Base-by-base conservation (phyloP, 768 basidiomycete species). In the Ephemerocybe angulata region DNA sequence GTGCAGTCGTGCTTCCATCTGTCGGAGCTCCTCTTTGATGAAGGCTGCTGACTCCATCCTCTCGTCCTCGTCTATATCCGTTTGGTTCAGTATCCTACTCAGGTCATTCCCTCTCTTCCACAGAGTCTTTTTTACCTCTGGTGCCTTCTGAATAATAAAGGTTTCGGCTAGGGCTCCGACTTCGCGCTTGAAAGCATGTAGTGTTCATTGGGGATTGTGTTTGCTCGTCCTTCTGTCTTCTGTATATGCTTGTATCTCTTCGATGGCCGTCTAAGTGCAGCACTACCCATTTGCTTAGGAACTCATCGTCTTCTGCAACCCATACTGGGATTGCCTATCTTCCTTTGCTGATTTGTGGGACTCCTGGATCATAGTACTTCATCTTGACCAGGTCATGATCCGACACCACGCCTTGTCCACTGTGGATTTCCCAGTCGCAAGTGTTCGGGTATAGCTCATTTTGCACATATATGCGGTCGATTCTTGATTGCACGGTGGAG, bases 391-490 rank as follows among this genome's bases (percentile, higher is more conserved):
- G 58, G 1, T 55, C 29, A 54, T 75, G 73, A 61, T 76, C 73
- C 0, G 67, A 63, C 2, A 59, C 31, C 3, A 72, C 65, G 0
- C 58, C 62, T 31, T 44, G n/a, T 0, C 61, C 33, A 0, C 38
- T 4, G 10, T 54, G 31, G 2, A 69, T 71, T 10, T 61, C 15
- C 71, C 70, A 73, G 3, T 71, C 59, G n/a, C 33, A 30, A 4
- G 61, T 51, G 0, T 19, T 48, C 4, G 57, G 11, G 5, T 59
- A 46, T 0, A 67, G 3, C 1, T 43, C 25, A 0, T 59, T 31
- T 7, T 56, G 62, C 0, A 65, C 28, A 44, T 75, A 75, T 38
- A 76, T 73, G 17, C 72, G 42, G 58, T 76, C 71, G 4, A 76
- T 63, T 4, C 72, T 43, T 1, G 73, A 72, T 28, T 67, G 61